phyloP scores from a whole-genome alignment of 2,329 filamentous ascomycete species.

The Fusarium odoratissimum region DNA sequence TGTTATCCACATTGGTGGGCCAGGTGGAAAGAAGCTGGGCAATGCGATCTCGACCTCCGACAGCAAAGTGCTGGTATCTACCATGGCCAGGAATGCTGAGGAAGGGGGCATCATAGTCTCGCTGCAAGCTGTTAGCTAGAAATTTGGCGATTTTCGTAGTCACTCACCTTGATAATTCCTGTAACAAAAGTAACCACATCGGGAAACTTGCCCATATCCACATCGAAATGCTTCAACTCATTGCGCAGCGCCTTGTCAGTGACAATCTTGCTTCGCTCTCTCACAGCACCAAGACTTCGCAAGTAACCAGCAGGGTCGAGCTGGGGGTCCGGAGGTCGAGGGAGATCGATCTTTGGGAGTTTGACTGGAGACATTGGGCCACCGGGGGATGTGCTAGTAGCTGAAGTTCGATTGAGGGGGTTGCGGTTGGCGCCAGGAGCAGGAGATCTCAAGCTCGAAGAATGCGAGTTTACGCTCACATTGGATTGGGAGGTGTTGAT shows the following conservation, averaged over 20 bases:
- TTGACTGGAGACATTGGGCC: constrained; percentile 63
- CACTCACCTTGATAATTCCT: constrained; percentile 88
- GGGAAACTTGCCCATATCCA: constrained; percentile 85
- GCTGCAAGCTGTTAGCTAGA: constrained; percentile 48
- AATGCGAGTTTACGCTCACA: constrained; percentile 63
- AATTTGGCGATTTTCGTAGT: background rate
- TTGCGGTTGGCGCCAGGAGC: constrained; percentile 39
- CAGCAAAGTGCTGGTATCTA: constrained; percentile 84
- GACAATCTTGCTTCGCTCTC: constrained; percentile 80
- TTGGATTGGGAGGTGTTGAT: constrained; percentile 60
- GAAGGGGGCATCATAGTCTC: constrained; percentile 68
- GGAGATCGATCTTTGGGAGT: constrained; percentile 82
- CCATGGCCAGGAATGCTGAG: constrained; percentile 84
- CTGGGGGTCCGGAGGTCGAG: constrained; percentile 86
- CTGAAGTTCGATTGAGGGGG: constrained; percentile 63
- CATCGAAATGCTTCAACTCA: constrained; percentile 85
- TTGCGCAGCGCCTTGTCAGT: constrained; percentile 82
- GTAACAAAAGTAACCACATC: constrained; percentile 89
- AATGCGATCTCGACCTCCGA: constrained; percentile 80
- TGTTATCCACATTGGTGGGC: constrained; percentile 74
- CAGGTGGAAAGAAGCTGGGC: constrained; percentile 77
- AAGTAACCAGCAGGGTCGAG: constrained; percentile 92
- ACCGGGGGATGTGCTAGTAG: constrained; percentile 59
- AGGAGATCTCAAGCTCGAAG: constrained; percentile 54
- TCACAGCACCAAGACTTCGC: constrained; percentile 86